Evolutionary conservation across 139 green algal genomes (phyloP).

Genomic region (Closterium sp.): DNA sequence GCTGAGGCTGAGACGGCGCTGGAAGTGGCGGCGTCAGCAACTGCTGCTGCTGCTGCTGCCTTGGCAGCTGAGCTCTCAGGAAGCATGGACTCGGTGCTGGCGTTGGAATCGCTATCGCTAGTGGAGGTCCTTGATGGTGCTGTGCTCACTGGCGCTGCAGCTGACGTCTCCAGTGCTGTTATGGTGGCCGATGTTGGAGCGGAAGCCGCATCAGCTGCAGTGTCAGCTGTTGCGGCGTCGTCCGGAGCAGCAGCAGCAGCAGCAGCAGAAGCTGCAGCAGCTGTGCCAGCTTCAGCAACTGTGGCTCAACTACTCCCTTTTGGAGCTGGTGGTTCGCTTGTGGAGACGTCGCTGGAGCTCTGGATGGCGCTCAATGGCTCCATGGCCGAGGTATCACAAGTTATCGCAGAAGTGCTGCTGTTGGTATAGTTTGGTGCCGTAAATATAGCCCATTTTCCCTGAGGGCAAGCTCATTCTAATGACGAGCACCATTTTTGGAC

Average conservation of each 20-base stretch:
- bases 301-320: background rate
- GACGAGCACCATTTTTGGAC: background rate
- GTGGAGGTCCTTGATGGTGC: background rate
- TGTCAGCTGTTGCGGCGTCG: background rate
- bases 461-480: background rate
- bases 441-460: background rate
- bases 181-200: background rate
- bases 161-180: background rate
- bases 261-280: background rate
- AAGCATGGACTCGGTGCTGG: background rate
- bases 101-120: background rate
- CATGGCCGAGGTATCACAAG: background rate
- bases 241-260: background rate
- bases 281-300: background rate
- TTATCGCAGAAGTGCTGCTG: background rate
- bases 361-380: background rate
- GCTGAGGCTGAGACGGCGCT: background rate
- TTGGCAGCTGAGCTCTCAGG: background rate
- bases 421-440: background rate
- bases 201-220: background rate
- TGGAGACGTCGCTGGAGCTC: background rate
- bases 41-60: background rate
- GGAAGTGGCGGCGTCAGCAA: background rate
- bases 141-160: background rate
- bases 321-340: background rate